Conservation (phyloP, 306 rosid genomes). For the Inga laurina region DNA sequence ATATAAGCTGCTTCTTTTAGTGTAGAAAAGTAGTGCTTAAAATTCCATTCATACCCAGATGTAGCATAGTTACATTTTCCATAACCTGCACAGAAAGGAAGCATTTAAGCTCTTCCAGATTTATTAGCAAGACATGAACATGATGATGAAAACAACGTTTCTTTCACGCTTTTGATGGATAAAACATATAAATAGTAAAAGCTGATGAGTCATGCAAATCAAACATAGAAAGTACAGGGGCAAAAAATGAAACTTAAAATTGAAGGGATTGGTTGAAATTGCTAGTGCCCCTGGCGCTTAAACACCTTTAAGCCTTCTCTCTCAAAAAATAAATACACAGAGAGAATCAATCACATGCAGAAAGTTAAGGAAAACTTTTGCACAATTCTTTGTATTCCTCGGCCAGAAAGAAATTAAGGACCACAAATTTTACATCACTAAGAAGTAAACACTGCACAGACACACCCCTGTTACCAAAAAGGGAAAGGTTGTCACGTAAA, state of each 20-base stretch:
- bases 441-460: not conserved
- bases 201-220: not conserved
- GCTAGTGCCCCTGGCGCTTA: constrained; percentile 5
- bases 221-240: not conserved
- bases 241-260: not conserved
- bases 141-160: not conserved
- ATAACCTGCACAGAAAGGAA: constrained; percentile 57
- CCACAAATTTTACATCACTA: constrained; percentile 3
- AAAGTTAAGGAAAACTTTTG: constrained; percentile 20
- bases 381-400: not conserved
- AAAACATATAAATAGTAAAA: not conserved
- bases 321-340: not conserved
- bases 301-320: not conserved
- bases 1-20: not conserved
- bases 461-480: constrained; percentile 14
- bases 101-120: not conserved
- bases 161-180: not conserved
- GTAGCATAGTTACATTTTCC: constrained; percentile 65
- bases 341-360: constrained; percentile 8
- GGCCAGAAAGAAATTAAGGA: constrained; percentile 19
- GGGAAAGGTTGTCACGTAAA: constrained; percentile 5
- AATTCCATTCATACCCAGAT: constrained; percentile 60
- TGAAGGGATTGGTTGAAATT: not conserved
- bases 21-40: not conserved
- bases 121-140: not conserved